Base-by-base conservation (phyloP, 495 filamentous ascomycete species). In the Parmelia sp. region DNA sequence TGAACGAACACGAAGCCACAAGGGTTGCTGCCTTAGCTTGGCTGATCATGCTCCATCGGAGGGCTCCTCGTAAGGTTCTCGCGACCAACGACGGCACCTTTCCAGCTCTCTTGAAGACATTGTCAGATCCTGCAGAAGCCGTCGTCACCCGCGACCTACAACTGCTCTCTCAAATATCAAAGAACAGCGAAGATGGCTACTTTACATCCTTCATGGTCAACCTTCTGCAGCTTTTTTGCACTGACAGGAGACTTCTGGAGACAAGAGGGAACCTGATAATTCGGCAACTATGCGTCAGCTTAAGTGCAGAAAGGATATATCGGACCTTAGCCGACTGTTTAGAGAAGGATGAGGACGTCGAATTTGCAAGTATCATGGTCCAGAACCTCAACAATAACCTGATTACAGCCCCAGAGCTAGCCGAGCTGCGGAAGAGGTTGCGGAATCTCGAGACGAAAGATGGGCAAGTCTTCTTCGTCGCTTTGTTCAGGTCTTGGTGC, bases 361-460 rank as follows among this genome's bases (percentile, higher is more conserved):
- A 97, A 72, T 99, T 99, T 74, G 92, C 95, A 23, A 96, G 92
- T 68, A 99, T 97, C 69, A 99, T 99, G 95, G 91, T 99, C 33
- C 95, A 97, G 71, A 97, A 97, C 73, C 80, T 99, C 53, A 99
- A 99, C 76, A 99, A 99, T 71, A 99, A 97, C 68, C 83, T 99
- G 25, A 97, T 97, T 68, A 99, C 95, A 15, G 95, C 95, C 0
- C 95, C 95, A 0, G 92, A 99, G 71, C 80, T 99, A 39, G 86
- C 90, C 0, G 95, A 96, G 59, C 78, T 99, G 53, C 83, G 95
- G 55, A 96, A 96, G 73, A 82, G 94, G 25, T 79, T 99, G 57
- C 83, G 93, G 35, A 97, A 94, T 71, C 79, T 96, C 15, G 94
- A 97, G 72, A 89, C 89, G 0, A 90, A 86, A 85, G 95, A 97